phyloP scores from a whole-genome alignment of 2,329 filamentous ascomycete species.

The Calonectria pteridis region DNA sequence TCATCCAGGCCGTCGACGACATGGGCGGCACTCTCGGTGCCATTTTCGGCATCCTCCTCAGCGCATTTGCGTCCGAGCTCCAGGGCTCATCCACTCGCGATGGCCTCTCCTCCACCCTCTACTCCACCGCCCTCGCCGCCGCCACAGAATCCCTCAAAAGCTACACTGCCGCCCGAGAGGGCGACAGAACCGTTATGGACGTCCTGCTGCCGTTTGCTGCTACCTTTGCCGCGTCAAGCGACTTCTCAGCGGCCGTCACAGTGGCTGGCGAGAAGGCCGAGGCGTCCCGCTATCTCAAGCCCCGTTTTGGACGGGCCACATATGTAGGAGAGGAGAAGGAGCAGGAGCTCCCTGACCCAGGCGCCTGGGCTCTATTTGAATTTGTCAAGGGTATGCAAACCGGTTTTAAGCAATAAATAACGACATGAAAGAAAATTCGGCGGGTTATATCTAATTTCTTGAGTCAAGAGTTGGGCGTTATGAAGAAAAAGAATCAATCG shows the following conservation, averaged over 20 bases:
- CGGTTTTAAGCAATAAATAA: constrained; percentile 12
- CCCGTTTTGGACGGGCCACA: constrained; percentile 45
- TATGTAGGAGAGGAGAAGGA: constrained; percentile 46
- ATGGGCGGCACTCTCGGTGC: constrained; percentile 54
- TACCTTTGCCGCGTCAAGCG: constrained; percentile 53
- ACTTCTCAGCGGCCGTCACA: constrained; percentile 18
- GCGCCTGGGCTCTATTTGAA: constrained; percentile 49
- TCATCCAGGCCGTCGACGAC: constrained; percentile 63
- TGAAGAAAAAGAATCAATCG: constrained; percentile 3
- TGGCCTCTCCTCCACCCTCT: constrained; percentile 25
- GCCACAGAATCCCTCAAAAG: constrained; percentile 41
- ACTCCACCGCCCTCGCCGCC: constrained; percentile 35
- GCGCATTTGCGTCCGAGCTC: constrained; percentile 59
- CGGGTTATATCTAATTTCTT: constrained; percentile 2
- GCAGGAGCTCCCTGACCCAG: constrained; percentile 46
- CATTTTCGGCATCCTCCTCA: constrained; percentile 47
- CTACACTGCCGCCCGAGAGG: constrained; percentile 44
- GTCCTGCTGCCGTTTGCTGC: constrained; percentile 77
- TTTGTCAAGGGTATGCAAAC: constrained; percentile 22
- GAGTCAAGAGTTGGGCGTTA: constrained; percentile 1
- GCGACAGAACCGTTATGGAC: constrained; percentile 74
- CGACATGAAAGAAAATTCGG: background rate
- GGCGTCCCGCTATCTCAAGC: constrained; percentile 42
- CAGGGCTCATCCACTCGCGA: constrained; percentile 32
- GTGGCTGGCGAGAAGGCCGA: constrained; percentile 46